phyloP scores from a whole-genome alignment of 768 basidiomycete genomes.

The Strobilomyces dryophilus region DNA sequence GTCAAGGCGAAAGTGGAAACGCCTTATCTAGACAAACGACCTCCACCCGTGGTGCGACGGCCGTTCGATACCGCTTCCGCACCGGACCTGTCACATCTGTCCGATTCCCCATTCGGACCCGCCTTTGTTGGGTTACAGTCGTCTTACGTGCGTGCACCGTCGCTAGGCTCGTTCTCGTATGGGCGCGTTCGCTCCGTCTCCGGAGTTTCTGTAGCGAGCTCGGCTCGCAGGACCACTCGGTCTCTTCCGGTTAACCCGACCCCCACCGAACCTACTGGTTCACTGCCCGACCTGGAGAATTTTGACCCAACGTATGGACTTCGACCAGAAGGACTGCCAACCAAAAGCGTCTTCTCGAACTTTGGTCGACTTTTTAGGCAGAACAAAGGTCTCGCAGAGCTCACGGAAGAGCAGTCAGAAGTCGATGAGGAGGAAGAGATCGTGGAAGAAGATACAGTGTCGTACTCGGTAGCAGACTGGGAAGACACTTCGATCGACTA shows the following conservation, averaged over 20 bases:
- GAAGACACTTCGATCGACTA: conserved; percentile 50
- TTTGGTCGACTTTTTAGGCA: conserved; percentile 72
- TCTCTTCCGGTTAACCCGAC: conserved; percentile 19
- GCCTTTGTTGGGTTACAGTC: conserved; percentile 18
- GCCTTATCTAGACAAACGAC: conserved; percentile 69
- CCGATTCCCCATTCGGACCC: conserved; percentile 11
- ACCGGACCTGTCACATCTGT: conserved; percentile 35
- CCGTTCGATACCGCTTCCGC: conserved; percentile 38
- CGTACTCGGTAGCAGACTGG: conserved; percentile 72
- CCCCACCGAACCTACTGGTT: conserved; percentile 21
- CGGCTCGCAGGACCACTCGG: conserved; percentile 24
- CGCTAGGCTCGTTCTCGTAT: conserved; percentile 14
- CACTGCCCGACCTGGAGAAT: conserved; percentile 59
- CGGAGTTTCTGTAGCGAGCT: conserved; percentile 37
- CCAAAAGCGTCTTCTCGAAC: conserved; percentile 74
- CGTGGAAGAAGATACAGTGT: conserved; percentile 29
- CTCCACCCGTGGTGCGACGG: conserved; percentile 32
- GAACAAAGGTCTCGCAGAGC: conserved; percentile 70
- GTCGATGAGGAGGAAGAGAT: conserved; percentile 36
- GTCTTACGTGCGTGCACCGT: conserved; percentile 23
- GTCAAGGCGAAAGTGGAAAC: conserved; percentile 90
- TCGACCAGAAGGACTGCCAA: conserved; percentile 85
- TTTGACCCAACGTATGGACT: conserved; percentile 97
- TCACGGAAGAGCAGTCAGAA: conserved; percentile 60
- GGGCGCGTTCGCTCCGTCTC: conserved; percentile 38